phyloP scores from a whole-genome alignment of 129 eudicot genomes.

The Tagetes patula region DNA sequence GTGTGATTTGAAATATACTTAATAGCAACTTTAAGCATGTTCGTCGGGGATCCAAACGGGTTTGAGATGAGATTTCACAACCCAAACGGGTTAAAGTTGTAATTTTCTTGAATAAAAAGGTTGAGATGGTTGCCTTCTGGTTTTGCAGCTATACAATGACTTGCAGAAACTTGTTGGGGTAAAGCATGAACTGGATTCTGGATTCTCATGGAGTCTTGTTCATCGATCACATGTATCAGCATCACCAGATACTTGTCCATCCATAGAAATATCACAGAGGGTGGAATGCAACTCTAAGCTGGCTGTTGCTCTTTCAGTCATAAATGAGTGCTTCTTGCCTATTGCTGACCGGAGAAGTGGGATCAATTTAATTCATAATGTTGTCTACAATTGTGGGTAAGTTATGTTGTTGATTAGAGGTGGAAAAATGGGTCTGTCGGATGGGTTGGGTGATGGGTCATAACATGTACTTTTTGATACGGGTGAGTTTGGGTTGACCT shows the following conservation, averaged over 20 bases:
- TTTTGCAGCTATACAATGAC: conserved; percentile 58
- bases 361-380: conserved; percentile 79
- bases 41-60: background rate
- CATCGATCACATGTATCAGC: conserved; percentile 57
- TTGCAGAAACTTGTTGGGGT: conserved; percentile 83
- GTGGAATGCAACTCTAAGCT: conserved; percentile 97
- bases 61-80: background rate
- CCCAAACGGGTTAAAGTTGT: background rate
- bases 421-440: background rate
- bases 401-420: conserved; percentile 28
- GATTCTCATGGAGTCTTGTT: conserved; percentile 85
- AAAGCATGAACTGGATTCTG: conserved; percentile 77
- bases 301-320: conserved; percentile 83
- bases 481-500: background rate
- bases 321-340: conserved; percentile 94
- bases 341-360: conserved; percentile 86
- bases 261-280: conserved; percentile 55
- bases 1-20: background rate
- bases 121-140: conserved; percentile 19
- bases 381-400: conserved; percentile 91
- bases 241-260: conserved; percentile 43
- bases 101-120: conserved; percentile 21
- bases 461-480: background rate
- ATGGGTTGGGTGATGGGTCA: conserved; percentile 10
- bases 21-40: background rate